Evolutionary conservation across 805 yeast genomes (phyloP).

Genomic region (Priceomyces fermenticarens): DNA sequence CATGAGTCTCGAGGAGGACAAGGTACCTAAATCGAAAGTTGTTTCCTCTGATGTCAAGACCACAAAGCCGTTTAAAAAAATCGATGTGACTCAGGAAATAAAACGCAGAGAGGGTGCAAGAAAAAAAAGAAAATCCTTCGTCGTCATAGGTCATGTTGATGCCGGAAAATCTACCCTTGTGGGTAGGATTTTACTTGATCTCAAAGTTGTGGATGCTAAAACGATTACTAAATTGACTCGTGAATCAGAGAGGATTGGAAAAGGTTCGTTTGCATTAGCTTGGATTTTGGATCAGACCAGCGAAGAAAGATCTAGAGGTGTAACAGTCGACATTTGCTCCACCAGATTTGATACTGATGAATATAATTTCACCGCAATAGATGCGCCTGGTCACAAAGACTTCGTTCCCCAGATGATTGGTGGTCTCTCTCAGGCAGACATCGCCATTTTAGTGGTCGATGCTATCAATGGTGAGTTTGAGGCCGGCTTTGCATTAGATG

Average conservation of each 20-base stretch:
- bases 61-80: conserved; percentile 42
- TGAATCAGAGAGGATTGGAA: conserved; percentile 67
- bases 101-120: conserved; percentile 23
- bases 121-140: conserved; percentile 65
- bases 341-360: conserved; percentile 57
- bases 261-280: conserved; percentile 77
- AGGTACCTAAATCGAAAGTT: conserved; percentile 7
- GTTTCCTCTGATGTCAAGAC: conserved; percentile 12
- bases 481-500: conserved; percentile 61
- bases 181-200: conserved; percentile 68
- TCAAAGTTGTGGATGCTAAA: conserved; percentile 63
- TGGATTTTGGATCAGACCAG: conserved; percentile 82
- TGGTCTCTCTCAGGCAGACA: conserved; percentile 76
- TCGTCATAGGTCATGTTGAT: conserved; percentile 83
- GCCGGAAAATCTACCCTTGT: conserved; percentile 81
- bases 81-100: conserved; percentile 39
- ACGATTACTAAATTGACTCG: conserved; percentile 59
- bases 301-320: conserved; percentile 75
- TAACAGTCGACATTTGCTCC: conserved; percentile 74
- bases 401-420: conserved; percentile 85
- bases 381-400: conserved; percentile 83
- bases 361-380: conserved; percentile 65
- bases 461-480: conserved; percentile 65
- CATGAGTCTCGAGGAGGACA: conserved; percentile 19
- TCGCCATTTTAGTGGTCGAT: conserved; percentile 72